Evolutionary conservation across 2,329 filamentous ascomycete genomes (phyloP), one percentile per base, ranked within the genome.

Genomic region (Calcarisporium arbuscula): DNA sequence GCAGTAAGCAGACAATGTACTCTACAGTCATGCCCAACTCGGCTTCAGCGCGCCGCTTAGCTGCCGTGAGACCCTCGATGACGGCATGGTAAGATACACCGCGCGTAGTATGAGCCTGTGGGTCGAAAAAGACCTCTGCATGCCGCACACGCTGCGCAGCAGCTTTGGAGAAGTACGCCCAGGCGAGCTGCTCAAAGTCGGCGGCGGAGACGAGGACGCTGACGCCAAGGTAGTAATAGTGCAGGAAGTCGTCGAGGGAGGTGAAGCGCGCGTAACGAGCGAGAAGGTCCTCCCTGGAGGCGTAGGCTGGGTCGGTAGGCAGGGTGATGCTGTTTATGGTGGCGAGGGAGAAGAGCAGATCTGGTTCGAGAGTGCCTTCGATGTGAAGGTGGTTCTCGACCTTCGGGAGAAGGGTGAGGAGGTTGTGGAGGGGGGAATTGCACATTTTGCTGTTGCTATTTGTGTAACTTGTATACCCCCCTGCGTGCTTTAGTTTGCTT

Each of bases 361-460:
- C 62, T 2, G 84, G 82, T 26, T 79, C 77, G 23, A 90, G 69
- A 10, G 81, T 80, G 36, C 85, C 85, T 58, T 89, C 84, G 21
- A 90, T 69, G 54, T 90, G 85, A 35, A 89, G 73, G 60, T 89
- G 85, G 52, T 88, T 84, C 56, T 90, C 85, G 60, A 80, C 85
- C 65, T 89, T 89, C 43, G 84, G 84, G 19, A 89, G 71, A 20
- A 70, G 69, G 33, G 63, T 58, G 23, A 88, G 68, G 53, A 85
- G 77, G 27, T 65, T 55, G 58, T 79, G 76, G 29, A 57, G 43
- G 10, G 39, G 35, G 10, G 53, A 51, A 48, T 72, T 62, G 57
- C 75, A 80, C 74, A 80, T 81, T 8, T 14, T 37, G n/a, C n/a
- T n/a, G n/a, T n/a, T n/a, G n/a, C n/a, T n/a, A n/a, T n/a, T n/a